Conservation (phyloP, 805 yeast species). For the Isabelozyma gotoi region DNA sequence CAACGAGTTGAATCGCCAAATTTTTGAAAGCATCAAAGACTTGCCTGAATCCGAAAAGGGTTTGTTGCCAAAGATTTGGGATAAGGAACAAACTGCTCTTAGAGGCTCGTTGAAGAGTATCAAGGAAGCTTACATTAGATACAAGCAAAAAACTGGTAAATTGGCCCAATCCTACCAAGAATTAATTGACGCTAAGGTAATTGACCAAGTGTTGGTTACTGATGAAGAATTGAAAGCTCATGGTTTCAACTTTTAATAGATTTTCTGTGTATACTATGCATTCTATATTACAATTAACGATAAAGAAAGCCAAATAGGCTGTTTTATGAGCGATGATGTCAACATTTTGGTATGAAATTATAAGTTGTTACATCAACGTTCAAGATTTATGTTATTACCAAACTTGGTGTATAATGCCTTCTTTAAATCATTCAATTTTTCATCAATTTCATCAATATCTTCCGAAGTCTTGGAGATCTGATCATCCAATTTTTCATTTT, state of each 20-base stretch:
- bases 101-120: slow-evolving; percentile 44
- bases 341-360: too few species aligned
- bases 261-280: too few species aligned
- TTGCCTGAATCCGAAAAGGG: slow-evolving; percentile 23
- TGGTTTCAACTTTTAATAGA: slow-evolving; percentile 10
- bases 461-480: slow-evolving; percentile 47
- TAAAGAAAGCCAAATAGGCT: too few species aligned
- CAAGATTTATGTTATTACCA: slow-evolving; percentile 86
- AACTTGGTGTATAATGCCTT: slow-evolving; percentile 80
- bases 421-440: slow-evolving; percentile 60
- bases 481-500: slow-evolving; percentile 51
- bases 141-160: slow-evolving; percentile 36
- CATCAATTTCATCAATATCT: slow-evolving; percentile 52
- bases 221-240: slow-evolving; percentile 13
- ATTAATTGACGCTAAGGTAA: slow-evolving; percentile 33
- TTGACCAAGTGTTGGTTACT: slow-evolving; percentile 16
- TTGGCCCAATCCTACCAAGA: slow-evolving; percentile 38
- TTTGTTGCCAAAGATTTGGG: slow-evolving; percentile 54
- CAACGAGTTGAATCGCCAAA: slow-evolving; percentile 31
- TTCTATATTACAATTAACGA: too few species aligned
- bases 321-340: too few species aligned
- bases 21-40: slow-evolving; percentile 9
- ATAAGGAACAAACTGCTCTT: slow-evolving; percentile 40
- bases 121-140: slow-evolving; percentile 45
- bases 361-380: too few species aligned